Conservation (phyloP, 495 filamentous ascomycete genomes). For the Podospora didyma region DNA sequence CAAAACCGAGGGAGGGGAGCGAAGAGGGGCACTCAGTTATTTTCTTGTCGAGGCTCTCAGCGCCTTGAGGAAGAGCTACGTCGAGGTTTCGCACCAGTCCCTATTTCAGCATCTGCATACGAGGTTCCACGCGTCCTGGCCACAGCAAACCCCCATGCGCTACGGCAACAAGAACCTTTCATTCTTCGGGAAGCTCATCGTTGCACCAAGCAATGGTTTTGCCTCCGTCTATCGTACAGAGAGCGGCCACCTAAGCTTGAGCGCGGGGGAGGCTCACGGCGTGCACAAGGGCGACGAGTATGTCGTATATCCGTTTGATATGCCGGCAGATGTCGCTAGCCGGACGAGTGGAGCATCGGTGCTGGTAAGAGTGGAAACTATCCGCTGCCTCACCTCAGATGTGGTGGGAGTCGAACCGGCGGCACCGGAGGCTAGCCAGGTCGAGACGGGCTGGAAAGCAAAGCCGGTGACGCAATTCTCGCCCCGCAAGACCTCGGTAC, state of each 20-base stretch:
- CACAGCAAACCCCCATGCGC: neutral
- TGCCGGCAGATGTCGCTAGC: neutral
- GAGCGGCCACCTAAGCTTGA: neutral
- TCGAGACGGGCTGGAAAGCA: neutral
- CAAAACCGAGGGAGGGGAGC: neutral
- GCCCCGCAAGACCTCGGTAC: neutral
- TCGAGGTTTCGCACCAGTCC: neutral
- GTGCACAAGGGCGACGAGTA: constrained; percentile 1
- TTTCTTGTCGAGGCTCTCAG: neutral
- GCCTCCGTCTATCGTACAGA: neutral
- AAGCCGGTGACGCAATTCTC: neutral
- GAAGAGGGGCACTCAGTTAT: neutral
- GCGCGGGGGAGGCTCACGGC: constrained; percentile 1
- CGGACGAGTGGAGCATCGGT: neutral
- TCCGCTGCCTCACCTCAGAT: neutral
- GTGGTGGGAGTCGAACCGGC: neutral
- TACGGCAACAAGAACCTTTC: neutral
- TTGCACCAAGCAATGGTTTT: neutral
- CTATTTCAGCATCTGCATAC: neutral
- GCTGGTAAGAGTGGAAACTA: neutral
- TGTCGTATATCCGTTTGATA: neutral
- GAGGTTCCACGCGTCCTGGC: neutral
- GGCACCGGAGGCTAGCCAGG: neutral
- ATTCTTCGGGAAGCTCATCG: neutral
- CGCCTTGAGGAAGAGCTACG: neutral